Percentiles rank a stretch among this genome's conserved stretches.
Conservation (phyloP, 352 stramenopile genomes). For the Pythium monospermum region DNA sequence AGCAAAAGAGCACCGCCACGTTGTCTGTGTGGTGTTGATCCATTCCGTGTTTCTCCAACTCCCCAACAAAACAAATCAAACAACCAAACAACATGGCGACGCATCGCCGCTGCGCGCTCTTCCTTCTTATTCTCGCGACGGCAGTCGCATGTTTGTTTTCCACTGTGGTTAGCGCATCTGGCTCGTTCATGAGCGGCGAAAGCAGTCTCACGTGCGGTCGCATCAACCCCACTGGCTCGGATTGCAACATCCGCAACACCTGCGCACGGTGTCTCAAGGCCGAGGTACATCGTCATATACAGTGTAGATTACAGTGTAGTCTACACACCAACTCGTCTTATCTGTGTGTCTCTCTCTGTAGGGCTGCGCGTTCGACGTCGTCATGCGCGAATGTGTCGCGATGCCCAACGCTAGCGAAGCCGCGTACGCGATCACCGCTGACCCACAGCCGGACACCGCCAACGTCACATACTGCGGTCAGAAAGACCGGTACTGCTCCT, state of each 20-base stretch:
- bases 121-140: too few species aligned
- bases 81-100: too few species aligned
- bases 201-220: not conserved
- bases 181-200: too few species aligned
- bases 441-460: conserved; percentile 16
- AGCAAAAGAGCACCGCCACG: too few species aligned
- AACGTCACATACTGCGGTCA: conserved; percentile 16
- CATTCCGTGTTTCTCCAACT: too few species aligned
- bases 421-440: conserved; percentile 14
- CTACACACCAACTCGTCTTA: too few species aligned
- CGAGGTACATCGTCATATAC: not conserved
- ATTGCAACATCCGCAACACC: not conserved
- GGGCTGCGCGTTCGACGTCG: conserved; percentile 19
- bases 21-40: too few species aligned
- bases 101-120: too few species aligned
- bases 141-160: too few species aligned
- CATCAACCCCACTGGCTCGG: not conserved
- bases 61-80: too few species aligned
- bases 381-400: conserved; percentile 8
- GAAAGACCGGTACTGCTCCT: conserved; percentile 1
- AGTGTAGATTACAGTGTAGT: not conserved
- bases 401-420: conserved; percentile 3
- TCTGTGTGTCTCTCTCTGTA: not conserved
- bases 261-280: not conserved
- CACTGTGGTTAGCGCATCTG: too few species aligned